Conservation (phyloP, 768 basidiomycete genomes). For the Tricholoma furcatifolium region DNA sequence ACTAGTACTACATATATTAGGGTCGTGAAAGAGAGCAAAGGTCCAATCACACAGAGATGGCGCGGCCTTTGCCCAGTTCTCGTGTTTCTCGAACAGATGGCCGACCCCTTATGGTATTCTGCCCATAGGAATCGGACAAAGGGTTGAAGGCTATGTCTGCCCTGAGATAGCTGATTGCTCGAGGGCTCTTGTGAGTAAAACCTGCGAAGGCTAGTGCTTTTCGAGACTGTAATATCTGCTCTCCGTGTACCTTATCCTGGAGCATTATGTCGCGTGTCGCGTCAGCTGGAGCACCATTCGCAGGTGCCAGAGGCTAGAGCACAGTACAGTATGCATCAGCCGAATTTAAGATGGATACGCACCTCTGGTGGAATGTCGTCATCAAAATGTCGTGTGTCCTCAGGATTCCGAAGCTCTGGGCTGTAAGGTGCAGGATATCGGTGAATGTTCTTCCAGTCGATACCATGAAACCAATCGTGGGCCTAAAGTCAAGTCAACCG, state of each 20-base stretch:
- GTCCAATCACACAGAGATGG: conserved; percentile 68
- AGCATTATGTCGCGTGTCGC: conserved; percentile 89
- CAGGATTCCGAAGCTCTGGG: conserved; percentile 77
- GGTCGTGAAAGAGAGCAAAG: conserved; percentile 9
- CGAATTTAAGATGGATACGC: conserved; percentile 21
- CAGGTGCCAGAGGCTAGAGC: conserved; percentile 80
- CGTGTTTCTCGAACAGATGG: conserved; percentile 59
- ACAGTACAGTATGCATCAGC: neutral
- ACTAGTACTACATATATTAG: conserved; percentile 1
- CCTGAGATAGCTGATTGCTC: conserved; percentile 71
- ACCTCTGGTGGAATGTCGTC: conserved; percentile 92
- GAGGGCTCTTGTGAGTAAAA: conserved; percentile 88
- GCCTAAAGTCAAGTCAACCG: conserved; percentile 40
- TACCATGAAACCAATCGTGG: conserved; percentile 88
- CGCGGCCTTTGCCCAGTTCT: conserved; percentile 69
- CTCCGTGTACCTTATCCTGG: conserved; percentile 81
- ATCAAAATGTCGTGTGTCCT: conserved; percentile 95
- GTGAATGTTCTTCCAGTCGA: conserved; percentile 90
- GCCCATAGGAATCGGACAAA: conserved; percentile 48
- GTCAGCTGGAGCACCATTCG: conserved; percentile 81
- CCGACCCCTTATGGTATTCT: conserved; percentile 61
- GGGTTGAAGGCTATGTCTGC: conserved; percentile 72
- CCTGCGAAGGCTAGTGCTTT: conserved; percentile 91
- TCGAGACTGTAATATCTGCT: conserved; percentile 83
- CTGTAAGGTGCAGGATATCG: conserved; percentile 83